A percentile compares a stretch with the other conserved stretches of the same genome.
phyloP scores from a whole-genome alignment of 2,329 filamentous ascomycete genomes.

The Botrytis cinerea region DNA sequence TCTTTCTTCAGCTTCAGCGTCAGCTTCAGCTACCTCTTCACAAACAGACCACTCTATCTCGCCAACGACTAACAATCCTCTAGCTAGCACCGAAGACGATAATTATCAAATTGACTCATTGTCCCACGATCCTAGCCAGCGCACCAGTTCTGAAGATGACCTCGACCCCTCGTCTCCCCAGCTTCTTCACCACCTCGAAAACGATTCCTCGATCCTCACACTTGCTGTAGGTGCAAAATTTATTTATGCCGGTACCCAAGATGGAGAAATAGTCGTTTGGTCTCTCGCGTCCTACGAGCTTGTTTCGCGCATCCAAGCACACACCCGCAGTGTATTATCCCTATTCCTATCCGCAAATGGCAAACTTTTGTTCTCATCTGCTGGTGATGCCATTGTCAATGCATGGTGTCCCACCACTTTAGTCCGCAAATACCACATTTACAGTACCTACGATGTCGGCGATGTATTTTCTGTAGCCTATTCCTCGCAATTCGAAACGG shows the following conservation, averaged over 20 bases:
- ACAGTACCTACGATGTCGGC: constrained; percentile 90
- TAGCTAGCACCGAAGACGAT: constrained; percentile 10
- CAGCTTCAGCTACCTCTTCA: neutral
- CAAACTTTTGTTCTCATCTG: constrained; percentile 81
- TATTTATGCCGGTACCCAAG: constrained; percentile 90
- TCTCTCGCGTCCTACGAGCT: constrained; percentile 85
- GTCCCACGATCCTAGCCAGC: constrained; percentile 3
- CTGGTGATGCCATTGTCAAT: constrained; percentile 90
- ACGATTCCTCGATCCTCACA: constrained; percentile 78
- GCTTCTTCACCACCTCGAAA: constrained; percentile 72
- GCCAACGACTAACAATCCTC: constrained; percentile 2
- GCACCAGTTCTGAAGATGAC: constrained; percentile 29
- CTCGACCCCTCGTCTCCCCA: constrained; percentile 49
- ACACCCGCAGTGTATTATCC: constrained; percentile 87
- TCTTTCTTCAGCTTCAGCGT: neutral
- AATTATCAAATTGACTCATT: neutral
- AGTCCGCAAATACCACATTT: constrained; percentile 80
- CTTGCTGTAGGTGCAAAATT: constrained; percentile 77
- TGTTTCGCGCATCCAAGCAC: constrained; percentile 76
- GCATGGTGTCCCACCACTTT: constrained; percentile 84
- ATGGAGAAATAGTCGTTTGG: constrained; percentile 91
- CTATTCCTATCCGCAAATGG: constrained; percentile 77
- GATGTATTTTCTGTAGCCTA: constrained; percentile 96
- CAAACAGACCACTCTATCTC: neutral
- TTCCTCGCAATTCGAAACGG: constrained; percentile 73